Conservation (phyloP, 2,329 filamentous ascomycete genomes). For the Penicillium oxalicum region DNA sequence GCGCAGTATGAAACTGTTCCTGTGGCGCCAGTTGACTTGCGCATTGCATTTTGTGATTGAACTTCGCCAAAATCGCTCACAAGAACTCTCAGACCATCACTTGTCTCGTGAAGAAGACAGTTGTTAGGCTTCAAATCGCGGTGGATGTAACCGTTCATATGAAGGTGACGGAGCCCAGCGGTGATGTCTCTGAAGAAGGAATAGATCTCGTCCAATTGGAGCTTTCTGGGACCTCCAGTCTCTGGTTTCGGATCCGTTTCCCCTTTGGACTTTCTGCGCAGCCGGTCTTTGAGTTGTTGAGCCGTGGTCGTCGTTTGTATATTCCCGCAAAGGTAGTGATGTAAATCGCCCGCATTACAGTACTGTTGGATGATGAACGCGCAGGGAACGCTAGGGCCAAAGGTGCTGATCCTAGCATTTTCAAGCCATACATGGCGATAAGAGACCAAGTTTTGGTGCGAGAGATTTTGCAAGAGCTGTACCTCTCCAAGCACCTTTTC, state of each 20-base stretch:
- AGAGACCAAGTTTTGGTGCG: conserved; percentile 90
- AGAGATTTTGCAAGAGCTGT: conserved; percentile 81
- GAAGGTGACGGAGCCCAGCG: conserved; percentile 81
- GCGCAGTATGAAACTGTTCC: conserved; percentile 98
- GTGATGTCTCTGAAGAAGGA: conserved; percentile 95
- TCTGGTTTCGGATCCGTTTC: conserved; percentile 58
- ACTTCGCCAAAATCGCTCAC: conserved; percentile 99
- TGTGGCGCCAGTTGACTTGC: conserved; percentile 88
- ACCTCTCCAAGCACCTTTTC: conserved; percentile 93
- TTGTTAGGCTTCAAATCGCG: conserved; percentile 95
- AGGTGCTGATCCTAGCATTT: conserved; percentile 73
- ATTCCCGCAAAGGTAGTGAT: conserved; percentile 75
- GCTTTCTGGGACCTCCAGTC: conserved; percentile 48
- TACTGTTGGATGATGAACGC: conserved; percentile 97
- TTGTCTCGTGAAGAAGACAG: conserved; percentile 76
- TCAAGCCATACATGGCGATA: conserved; percentile 98
- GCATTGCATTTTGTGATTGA: conserved; percentile 70
- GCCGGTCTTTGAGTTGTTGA: conserved; percentile 80
- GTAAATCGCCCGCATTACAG: conserved; percentile 87
- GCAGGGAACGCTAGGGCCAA: conserved; percentile 86
- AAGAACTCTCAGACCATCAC: conserved; percentile 66
- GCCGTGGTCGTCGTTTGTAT: conserved; percentile 59
- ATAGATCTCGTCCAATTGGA: conserved; percentile 87
- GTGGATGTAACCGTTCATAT: conserved; percentile 88
- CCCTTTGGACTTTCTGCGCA: conserved; percentile 75